These are phyloP conservation scores for Pythium aphanidermatum DNA, from an alignment of 352 stramenopile genomes.

Conservation along the genomic window DNA sequence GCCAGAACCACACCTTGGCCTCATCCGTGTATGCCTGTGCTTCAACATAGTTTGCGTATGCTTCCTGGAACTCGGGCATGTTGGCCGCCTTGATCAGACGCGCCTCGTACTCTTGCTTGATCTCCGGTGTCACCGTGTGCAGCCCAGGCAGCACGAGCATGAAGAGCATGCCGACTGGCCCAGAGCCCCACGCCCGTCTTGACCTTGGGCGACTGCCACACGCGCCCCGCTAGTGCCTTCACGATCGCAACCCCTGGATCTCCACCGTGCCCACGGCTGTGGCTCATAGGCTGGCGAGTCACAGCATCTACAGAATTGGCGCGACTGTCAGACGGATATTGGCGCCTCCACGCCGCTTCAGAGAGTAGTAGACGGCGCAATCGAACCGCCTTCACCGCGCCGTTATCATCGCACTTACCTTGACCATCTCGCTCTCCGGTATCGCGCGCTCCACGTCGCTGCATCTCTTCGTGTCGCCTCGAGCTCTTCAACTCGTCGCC, in stretches of 20 bases:
- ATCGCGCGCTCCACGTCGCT: slow-evolving; percentile 19
- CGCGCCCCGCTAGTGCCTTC: slow-evolving; percentile 41
- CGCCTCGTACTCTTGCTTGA: slow-evolving; percentile 68
- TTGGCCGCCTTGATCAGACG: slow-evolving; percentile 75
- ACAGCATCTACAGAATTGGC: slow-evolving; percentile 7
- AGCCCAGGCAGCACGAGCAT: slow-evolving; percentile 70
- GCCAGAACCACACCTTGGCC: slow-evolving; percentile 85
- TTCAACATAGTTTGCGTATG: slow-evolving; percentile 44
- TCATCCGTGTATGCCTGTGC: slow-evolving; percentile 56
- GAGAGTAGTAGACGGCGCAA: not conserved
- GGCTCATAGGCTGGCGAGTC: not conserved
- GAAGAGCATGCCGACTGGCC: slow-evolving; percentile 76
- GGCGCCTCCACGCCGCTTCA: not conserved
- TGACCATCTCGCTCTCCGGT: not conserved
- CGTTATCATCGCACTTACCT: slow-evolving; percentile 5
- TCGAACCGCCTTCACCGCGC: not conserved
- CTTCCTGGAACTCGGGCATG: slow-evolving; percentile 69
- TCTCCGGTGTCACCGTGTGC: slow-evolving; percentile 56
- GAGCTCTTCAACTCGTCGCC: not conserved
- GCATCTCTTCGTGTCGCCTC: slow-evolving; percentile 12
- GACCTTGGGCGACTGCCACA: slow-evolving; percentile 54
- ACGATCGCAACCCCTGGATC: slow-evolving; percentile 50
- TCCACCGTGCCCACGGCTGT: slow-evolving; percentile 8
- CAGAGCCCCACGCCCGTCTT: slow-evolving; percentile 61
- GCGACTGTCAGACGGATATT: slow-evolving; percentile 3